These are phyloP conservation scores for Pyrenopolyporus hunteri DNA, from an alignment of 495 filamentous ascomycete species.

Conservation along the genomic window DNA sequence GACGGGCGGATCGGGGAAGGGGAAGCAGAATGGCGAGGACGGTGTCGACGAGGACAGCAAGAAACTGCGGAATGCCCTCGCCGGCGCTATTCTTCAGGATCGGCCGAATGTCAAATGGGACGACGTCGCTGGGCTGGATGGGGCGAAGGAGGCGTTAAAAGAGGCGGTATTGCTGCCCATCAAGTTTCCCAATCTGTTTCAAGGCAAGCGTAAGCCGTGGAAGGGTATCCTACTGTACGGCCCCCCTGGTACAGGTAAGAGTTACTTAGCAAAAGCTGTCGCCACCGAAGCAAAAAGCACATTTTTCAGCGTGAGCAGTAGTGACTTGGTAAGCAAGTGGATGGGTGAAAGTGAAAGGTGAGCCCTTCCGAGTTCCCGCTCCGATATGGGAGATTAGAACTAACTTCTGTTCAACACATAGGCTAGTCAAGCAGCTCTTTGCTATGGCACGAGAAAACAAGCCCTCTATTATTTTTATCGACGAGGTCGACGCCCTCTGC, in stretches of 20 bases:
- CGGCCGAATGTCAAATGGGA: slow-evolving; percentile 97
- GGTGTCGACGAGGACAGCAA: slow-evolving; percentile 86
- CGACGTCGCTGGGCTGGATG: slow-evolving; percentile 95
- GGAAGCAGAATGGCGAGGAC: slow-evolving; percentile 55
- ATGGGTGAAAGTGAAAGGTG: slow-evolving; percentile 99
- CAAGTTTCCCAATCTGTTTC: slow-evolving; percentile 96
- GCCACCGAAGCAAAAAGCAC: slow-evolving; percentile 98
- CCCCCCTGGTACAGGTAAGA: slow-evolving; percentile 95
- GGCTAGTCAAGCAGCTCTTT: slow-evolving; percentile 96
- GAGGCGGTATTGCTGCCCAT: slow-evolving; percentile 97
- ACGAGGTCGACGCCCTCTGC: slow-evolving; percentile 97
- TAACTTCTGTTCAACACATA: slow-evolving; percentile 42
- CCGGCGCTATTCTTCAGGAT: slow-evolving; percentile 91
- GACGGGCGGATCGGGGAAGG: slow-evolving; percentile 66
- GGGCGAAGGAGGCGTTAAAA: slow-evolving; percentile 95
- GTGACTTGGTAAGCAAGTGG: slow-evolving; percentile 97
- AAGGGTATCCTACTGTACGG: slow-evolving; percentile 97
- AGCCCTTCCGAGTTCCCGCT: slow-evolving; percentile 18
- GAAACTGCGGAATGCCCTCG: slow-evolving; percentile 88
- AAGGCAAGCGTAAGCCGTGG: slow-evolving; percentile 97
- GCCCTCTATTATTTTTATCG: slow-evolving; percentile 98
- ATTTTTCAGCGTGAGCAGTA: slow-evolving; percentile 98
- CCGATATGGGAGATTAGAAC: background rate
- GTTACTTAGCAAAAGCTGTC: slow-evolving; percentile 94
- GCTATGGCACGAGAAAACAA: slow-evolving; percentile 98